Evolutionary conservation across 352 stramenopile genomes (phyloP), one percentile per base, ranked within the genome.

Genomic region (Phytophthora syringae): DNA sequence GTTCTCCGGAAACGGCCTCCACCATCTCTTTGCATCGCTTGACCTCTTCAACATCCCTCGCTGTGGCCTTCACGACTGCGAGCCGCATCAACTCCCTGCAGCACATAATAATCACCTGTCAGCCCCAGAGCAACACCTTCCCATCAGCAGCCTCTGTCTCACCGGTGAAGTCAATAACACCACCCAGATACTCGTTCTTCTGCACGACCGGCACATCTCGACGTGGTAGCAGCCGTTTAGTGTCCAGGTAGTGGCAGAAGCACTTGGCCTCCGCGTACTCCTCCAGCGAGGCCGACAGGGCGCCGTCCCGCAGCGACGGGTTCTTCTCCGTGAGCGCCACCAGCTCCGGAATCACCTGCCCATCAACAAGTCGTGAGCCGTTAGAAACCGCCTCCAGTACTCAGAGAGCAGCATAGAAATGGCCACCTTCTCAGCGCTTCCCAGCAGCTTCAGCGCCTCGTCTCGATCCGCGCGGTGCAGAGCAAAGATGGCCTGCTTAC

Each of bases 401-500:
- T 32, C 5, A 32, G 27, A 32, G 27, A 32, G 27, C 5, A 32
- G 9, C 27, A 32, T n/a, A 32, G 28, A 37, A 13, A 15, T 20
- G 9, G 10, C 13, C 34, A 90, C 84, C 53, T 74, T 77, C 39
- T 92, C 82, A 1, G 85, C 85, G 25, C 77, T 82, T 24, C 37
- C 50, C 28, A 90, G 63, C 54, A 90, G 55, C 48, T 67, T 76
- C 2, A 40, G 83, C 10, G 95, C 91, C 30, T 84, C 69, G 1
- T 70, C 57, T 15, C 59, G 66, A 56, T 98, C 88, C 18, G 77
- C 83, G 10, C 96, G 92, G 86, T 99, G 96, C 43, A 98, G 76
- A 10, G 89, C 90, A 63, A 97, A 98, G 63, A 99, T 98, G 36
- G 92, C 86, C 65, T 98, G 89, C 67, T 99, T 99, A 60, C 93